These are phyloP conservation scores for Solanum chmielewskii DNA, from an alignment of 257 asterid genomes.

Conservation along the genomic window DNA sequence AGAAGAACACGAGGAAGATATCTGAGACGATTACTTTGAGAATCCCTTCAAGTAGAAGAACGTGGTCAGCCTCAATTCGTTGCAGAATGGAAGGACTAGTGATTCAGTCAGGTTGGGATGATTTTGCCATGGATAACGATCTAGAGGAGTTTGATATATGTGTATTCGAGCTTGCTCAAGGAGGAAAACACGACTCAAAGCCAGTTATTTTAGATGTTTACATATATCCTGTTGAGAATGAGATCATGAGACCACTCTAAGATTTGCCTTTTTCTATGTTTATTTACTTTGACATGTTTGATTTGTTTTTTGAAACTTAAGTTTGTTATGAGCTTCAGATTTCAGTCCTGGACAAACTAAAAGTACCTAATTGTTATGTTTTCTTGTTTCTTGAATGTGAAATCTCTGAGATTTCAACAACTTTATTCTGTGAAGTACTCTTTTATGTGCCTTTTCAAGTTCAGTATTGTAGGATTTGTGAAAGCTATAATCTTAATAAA, in stretches of 20 bases:
- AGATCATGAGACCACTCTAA: not conserved
- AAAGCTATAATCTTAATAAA: not conserved
- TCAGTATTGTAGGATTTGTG: not conserved
- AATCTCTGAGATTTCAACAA: not conserved
- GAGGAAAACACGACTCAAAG: not conserved
- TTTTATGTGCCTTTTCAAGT: not conserved
- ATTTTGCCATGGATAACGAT: not conserved
- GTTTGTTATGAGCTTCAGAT: not conserved
- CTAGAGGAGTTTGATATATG: not conserved
- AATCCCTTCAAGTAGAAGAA: not conserved
- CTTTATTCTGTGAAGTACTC: not conserved
- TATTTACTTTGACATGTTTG: not conserved
- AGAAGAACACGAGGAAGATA: not conserved
- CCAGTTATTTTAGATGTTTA: not conserved
- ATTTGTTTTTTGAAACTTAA: not conserved
- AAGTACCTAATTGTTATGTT: not conserved
- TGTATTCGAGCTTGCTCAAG: not conserved
- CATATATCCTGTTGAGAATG: not conserved
- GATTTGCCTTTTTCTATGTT: not conserved
- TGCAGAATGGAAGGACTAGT: not conserved
- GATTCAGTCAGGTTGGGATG: not conserved
- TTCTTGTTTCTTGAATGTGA: not conserved
- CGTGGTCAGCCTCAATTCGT: not conserved
- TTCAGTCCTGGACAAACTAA: not conserved
- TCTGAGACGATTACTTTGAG: not conserved